Evolutionary conservation across 768 basidiomycete genomes (phyloP), one percentile per base, ranked within the genome.

Genomic region (Mycena kentingensis): DNA sequence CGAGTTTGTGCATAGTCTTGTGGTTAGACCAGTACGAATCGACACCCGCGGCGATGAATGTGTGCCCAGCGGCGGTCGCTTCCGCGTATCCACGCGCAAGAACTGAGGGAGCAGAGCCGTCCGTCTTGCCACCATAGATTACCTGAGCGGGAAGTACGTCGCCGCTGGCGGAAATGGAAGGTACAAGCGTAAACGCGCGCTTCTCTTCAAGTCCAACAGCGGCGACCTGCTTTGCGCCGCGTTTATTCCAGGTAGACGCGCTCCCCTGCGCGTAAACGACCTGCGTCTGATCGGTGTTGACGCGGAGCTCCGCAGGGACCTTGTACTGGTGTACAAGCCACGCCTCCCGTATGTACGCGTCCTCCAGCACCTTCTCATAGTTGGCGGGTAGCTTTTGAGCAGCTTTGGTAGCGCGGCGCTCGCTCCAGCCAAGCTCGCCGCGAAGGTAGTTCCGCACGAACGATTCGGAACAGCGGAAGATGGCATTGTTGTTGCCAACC

Each of bases 271-370:
- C 52, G 36, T 64, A 67, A 0, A 66, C 26, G 7, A 66, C 31
- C 28, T 74, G 68, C 3, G 69, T 73, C 43, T 77, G 75, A 57
- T 78, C 73, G 0, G 58, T 55, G 48, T 77, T 73, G 37, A 72
- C 68, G 6, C 50, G 43, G 3, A 74, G 60, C 1, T 15, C 55
- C 1, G 65, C 46, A 0, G 65, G 66, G 4, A 75, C 61, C 10
- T 55, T 54, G 8, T 67, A 25, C 0, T 72, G 55, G 11, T 63
- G 56, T 24, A 72, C 66, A 1, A 46, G 26, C n/a, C 61, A 53
- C 1, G 65, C 68, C 28, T 63, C 50, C 1, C 65, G 54, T 1
- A 73, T 22, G 39, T 60, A 54, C 0, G 66, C 49, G 0, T 55
- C 32, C 2, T 47, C 26, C 7, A 57, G 56, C 3, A 60, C 19